Conservation (phyloP, 1,284 basidiomycete genomes). For the Ceratobasidium papillatum region DNA sequence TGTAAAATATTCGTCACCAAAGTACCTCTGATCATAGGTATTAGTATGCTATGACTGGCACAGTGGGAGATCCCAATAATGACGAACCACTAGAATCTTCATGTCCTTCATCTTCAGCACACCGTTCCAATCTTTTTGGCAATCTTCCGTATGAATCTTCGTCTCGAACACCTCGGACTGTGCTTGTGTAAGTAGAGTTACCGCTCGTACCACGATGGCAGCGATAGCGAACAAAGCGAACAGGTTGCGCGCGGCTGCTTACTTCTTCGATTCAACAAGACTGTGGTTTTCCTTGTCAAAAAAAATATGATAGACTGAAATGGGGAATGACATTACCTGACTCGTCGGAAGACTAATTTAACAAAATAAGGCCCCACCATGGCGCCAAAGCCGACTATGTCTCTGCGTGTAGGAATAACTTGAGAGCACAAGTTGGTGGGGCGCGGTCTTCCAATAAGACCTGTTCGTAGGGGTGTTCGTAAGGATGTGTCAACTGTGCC, state of each 20-base stretch:
- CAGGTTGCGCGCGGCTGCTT: slow-evolving; percentile 4
- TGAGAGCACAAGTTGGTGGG: not conserved
- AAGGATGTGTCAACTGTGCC: slow-evolving; percentile 2
- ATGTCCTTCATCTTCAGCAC: not conserved
- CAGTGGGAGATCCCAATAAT: not conserved
- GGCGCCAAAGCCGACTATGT: not conserved
- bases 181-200: slow-evolving; percentile 6
- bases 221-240: not conserved
- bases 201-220: slow-evolving; percentile 12
- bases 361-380: slow-evolving; percentile 9
- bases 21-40: not conserved
- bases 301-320: not conserved
- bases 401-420: slow-evolving; percentile 3
- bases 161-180: slow-evolving; percentile 11
- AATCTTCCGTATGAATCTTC: slow-evolving; percentile 10
- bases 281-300: not conserved
- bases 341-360: slow-evolving; percentile 5
- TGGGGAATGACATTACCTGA: not conserved
- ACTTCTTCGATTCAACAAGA: slow-evolving; percentile 13
- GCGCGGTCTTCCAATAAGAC: not conserved
- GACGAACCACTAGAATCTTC: slow-evolving; percentile 18
- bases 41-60: not conserved
- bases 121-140: not conserved
- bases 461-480: not conserved
- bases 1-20: not conserved